phyloP scores from a whole-genome alignment of 805 yeast genomes.

The Candida wancherniae region DNA sequence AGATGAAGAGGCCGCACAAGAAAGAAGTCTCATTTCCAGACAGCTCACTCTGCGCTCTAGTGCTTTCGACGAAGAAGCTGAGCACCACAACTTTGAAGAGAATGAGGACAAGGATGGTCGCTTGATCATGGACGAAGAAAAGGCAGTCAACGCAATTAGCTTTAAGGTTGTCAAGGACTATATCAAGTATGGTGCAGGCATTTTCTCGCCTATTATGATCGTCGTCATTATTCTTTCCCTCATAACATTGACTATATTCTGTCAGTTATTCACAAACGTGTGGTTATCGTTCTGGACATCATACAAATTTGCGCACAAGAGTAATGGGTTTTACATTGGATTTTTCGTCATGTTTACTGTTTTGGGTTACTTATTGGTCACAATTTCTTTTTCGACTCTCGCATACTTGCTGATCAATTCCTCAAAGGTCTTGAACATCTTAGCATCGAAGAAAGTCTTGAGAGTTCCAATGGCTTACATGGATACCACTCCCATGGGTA shows the following conservation, averaged over 20 bases:
- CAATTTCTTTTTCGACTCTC: constrained; percentile 40
- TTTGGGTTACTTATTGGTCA: constrained; percentile 41
- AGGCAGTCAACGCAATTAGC: constrained; percentile 24
- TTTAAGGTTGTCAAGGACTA: constrained; percentile 30
- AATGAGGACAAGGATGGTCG: constrained; percentile 18
- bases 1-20: constrained; percentile 16
- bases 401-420: constrained; percentile 51
- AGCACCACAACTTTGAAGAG: constrained; percentile 26
- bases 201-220: constrained; percentile 18
- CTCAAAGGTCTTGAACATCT: constrained; percentile 53
- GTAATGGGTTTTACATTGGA: constrained; percentile 66
- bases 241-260: constrained; percentile 41
- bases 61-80: constrained; percentile 28
- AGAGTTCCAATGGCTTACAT: constrained; percentile 79
- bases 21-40: constrained; percentile 11
- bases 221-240: constrained; percentile 19
- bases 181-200: constrained; percentile 27
- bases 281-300: constrained; percentile 85
- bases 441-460: constrained; percentile 55
- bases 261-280: constrained; percentile 56
- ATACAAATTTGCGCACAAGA: constrained; percentile 42
- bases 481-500: constrained; percentile 85
- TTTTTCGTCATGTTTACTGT: constrained; percentile 60
- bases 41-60: constrained; percentile 16
- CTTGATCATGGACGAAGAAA: constrained; percentile 12